Evolutionary conservation across 139 green algal species (phyloP).

Genomic region (Coelastrella sp.): DNA sequence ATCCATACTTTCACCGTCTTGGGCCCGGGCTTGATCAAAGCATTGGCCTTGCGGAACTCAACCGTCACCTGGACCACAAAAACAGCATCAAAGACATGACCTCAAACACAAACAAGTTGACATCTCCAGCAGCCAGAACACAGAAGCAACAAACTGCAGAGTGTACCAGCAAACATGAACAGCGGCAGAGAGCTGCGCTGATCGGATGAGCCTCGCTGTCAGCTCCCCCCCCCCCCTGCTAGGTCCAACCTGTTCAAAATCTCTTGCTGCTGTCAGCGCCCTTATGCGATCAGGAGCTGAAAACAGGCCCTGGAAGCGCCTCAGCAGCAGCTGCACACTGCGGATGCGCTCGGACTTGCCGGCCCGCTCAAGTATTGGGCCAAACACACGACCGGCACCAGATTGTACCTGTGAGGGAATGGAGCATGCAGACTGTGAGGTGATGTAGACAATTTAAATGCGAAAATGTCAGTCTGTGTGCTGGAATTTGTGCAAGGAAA

Average conservation of each 20-base stretch:
- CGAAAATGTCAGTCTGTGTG: no score
- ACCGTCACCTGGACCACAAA: slow-evolving; percentile 32
- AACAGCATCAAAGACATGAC: neutral
- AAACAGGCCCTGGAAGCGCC: slow-evolving; percentile 72
- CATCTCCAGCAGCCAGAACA: neutral
- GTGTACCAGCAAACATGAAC: neutral
- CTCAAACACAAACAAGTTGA: neutral
- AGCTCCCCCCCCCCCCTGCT: neutral
- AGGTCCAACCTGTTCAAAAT: slow-evolving; percentile 69
- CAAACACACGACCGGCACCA: slow-evolving; percentile 59
- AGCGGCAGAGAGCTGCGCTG: neutral
- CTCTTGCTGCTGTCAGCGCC: slow-evolving; percentile 32
- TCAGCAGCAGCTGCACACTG: slow-evolving; percentile 65
- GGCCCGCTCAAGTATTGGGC: slow-evolving; percentile 64
- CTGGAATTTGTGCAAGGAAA: no score
- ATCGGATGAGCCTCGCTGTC: neutral
- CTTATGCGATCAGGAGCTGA: slow-evolving; percentile 62
- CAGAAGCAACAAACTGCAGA: neutral
- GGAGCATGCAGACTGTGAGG: neutral
- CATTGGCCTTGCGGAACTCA: slow-evolving; percentile 43
- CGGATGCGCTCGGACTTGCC: slow-evolving; percentile 67
- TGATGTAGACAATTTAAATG: no score
- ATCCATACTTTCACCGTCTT: slow-evolving; percentile 26
- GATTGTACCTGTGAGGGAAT: slow-evolving; percentile 44
- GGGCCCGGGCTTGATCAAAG: slow-evolving; percentile 40